phyloP scores from a whole-genome alignment of 176 grass and related monocot species.

The Oryza australiensis region DNA sequence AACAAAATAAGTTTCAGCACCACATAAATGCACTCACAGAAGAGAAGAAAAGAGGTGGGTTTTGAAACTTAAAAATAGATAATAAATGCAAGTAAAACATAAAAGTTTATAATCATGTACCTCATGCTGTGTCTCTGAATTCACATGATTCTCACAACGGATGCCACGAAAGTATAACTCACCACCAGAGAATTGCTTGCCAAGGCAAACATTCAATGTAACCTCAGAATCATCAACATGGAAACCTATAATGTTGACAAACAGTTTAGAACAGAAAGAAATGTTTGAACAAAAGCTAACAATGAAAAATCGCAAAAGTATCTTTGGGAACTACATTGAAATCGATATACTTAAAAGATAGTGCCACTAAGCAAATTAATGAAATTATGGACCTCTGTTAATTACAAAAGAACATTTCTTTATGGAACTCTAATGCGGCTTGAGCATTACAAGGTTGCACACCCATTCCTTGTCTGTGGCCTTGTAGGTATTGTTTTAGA shows the following conservation, averaged over 20 bases:
- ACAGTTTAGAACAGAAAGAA: conserved; percentile 20
- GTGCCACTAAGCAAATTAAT: background rate
- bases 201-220: conserved; percentile 95
- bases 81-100: background rate
- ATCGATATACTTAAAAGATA: background rate
- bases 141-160: conserved; percentile 95
- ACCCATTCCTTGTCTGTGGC: background rate
- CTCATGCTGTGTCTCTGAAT: conserved; percentile 83
- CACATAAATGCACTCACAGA: background rate
- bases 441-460: background rate
- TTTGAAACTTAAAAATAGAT: background rate
- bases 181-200: conserved; percentile 93
- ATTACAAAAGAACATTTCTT: conserved; percentile 1
- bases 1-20: background rate
- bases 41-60: background rate
- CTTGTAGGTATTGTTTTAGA: no score
- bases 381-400: background rate
- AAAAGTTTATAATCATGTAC: conserved; percentile 39
- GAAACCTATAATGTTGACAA: conserved; percentile 58
- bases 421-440: background rate
- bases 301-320: conserved; percentile 10
- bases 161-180: conserved; percentile 96
- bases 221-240: conserved; percentile 99
- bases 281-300: background rate
- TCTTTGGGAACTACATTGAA: background rate